Base-by-base conservation (phyloP, 495 filamentous ascomycete species). In the Penicillium turbatum region DNA sequence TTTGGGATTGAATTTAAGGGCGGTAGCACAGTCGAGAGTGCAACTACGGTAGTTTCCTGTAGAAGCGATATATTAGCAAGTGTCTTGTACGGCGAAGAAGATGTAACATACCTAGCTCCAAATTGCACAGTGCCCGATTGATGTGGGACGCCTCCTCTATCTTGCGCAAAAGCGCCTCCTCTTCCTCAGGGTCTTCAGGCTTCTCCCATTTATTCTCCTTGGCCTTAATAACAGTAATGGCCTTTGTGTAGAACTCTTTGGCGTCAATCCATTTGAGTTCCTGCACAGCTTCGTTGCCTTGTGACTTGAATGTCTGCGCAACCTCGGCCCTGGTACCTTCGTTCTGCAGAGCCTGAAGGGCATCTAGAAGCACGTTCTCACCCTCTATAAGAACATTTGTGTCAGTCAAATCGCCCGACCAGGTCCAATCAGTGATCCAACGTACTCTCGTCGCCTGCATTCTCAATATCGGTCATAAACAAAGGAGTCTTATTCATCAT, bases 391-490 rank as follows among this genome's bases (percentile, higher is more conserved):
- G n/a, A 35, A 48, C 26, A 15, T 7, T 26, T 46, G n/a, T 35
- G 5, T 59, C 35, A 54, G 27, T 40, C 8, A 16, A 24, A 24
- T 40, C 34, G 30, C 57, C 29, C 52, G 46, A 19, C 21, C 12
- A 13, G n/a, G 13, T 40, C n/a, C 16, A 6, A 54, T 36, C 19
- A 40, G 53, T 54, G 19, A 7, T 45, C 11, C 12, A n/a, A 68
- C 74, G 39, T 67, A 73, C 77, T 73, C 62, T 81, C 78, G 59
- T 74, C 80, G 21, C 76, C 78, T 11, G 79, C 76, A 55, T 92
- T 86, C 56, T 90, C 87, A 10, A 97, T 80, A 56, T 86, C 81
- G 6, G 89, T 97, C 93, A 98, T 98, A 75, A 98, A 98, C 27
- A 98, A 76, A 6, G 95, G 93, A 11, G 82, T 84, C 60, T 84